These are phyloP conservation scores for Musa balbisiana DNA, from an alignment of 202 grass and related monocot species.

Conservation along the genomic window DNA sequence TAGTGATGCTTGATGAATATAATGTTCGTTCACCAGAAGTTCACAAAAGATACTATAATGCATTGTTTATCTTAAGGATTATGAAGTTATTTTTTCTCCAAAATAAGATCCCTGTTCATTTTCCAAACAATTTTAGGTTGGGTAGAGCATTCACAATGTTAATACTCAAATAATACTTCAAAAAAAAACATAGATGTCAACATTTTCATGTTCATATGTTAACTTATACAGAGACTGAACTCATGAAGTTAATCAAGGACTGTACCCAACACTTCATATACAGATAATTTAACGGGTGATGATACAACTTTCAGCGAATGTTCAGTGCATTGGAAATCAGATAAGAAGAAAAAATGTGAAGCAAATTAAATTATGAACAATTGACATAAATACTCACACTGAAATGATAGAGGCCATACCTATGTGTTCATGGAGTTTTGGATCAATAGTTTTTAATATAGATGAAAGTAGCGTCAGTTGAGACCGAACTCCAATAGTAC, in stretches of 20 bases:
- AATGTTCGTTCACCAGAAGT: too few species aligned
- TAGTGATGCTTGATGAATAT: background rate
- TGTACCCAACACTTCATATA: too few species aligned
- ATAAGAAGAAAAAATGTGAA: background rate
- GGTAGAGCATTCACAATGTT: too few species aligned
- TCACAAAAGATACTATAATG: background rate
- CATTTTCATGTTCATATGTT: too few species aligned
- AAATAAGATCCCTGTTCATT: background rate
- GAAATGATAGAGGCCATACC: slow-evolving; percentile 33
- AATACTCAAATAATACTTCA: too few species aligned
- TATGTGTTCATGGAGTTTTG: slow-evolving; percentile 92
- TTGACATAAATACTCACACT: background rate
- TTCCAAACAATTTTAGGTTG: too few species aligned
- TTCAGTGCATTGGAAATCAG: background rate
- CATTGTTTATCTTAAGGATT: background rate
- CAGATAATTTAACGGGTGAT: too few species aligned
- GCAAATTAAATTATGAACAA: background rate
- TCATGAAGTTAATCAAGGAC: too few species aligned
- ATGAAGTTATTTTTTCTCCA: background rate
- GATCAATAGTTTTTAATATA: slow-evolving; percentile 79
- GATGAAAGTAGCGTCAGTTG: slow-evolving; percentile 61
- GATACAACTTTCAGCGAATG: too few species aligned
- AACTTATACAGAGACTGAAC: too few species aligned
- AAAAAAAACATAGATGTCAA: too few species aligned
- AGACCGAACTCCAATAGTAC: slow-evolving; percentile 93